Evolutionary conservation across 306 rosid genomes (phyloP), one percentile per base, ranked within the genome.

Genomic region (Parietaria judaica): DNA sequence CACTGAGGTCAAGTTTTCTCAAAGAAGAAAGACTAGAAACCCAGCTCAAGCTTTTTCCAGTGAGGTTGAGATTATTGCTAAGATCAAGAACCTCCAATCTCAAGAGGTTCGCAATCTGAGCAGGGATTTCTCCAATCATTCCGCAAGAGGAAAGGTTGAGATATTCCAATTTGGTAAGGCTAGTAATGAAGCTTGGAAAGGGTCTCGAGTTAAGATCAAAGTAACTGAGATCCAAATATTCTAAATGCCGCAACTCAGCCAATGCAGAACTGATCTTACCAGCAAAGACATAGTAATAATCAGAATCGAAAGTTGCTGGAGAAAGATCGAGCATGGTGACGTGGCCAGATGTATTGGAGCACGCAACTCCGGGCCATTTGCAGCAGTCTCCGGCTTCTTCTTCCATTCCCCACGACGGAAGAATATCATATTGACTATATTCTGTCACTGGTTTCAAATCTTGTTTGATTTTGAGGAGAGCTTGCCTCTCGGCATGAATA

Each of bases 211-310:
- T 23, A 15, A 59, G 7, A 23, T 56, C 16, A 23, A 17, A 10
- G 0, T 0, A 0, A 36, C 50, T 64, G 5, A 64, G 64, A 55
- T 51, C 56, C 11, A 71, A 46, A 35, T 51, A 58, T 2, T 8
- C 44, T 10, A 71, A 59, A 36, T 7, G 13, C 3, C 14, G 62
- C 44, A 58, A 48, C n/a, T 61, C 51, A 11, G 35, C 9, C 14
- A 69, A 6, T 31, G 66, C 44, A 12, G 66, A 23, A 16, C 41
- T 65, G n/a, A 66, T 13, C 3, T 59, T 59, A 59, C 63, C 50
- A 36, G 9, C 14, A 12, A 49, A 51, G 3, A 23, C 16, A 23
- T 23, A 23, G 17, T 52, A 3, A 44, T 36, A 9, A 3, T 12
- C 3, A 4, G 3, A 31, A n/a, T 16, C 35, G 14, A 52, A 52